These are phyloP conservation scores for Xylaria sp. DNA, from an alignment of 2,329 filamentous ascomycete species.

Conservation along the genomic window DNA sequence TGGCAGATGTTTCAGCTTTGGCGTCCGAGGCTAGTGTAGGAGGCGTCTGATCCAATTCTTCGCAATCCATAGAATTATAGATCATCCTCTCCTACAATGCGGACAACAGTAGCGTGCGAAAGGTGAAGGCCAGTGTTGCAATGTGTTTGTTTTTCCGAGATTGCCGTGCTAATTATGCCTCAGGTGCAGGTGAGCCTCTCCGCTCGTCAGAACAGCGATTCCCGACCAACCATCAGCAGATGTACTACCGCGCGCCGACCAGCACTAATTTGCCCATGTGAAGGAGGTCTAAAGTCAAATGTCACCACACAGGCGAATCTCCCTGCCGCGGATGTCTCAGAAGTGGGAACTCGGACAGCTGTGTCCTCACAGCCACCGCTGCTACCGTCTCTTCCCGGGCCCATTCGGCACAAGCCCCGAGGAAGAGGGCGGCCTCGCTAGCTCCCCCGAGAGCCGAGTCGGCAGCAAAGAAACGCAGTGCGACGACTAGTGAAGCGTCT, in stretches of 20 bases:
- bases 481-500: not conserved
- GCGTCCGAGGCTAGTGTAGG: not conserved
- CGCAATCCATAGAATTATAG: not conserved
- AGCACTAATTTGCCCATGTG: not conserved
- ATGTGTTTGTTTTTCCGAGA: not conserved
- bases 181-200: conserved; percentile 23
- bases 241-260: not conserved
- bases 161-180: conserved; percentile 1
- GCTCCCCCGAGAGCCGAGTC: not conserved
- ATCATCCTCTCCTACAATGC: conserved; percentile 6
- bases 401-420: not conserved
- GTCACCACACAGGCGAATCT: conserved; percentile 21
- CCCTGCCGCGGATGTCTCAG: conserved; percentile 24
- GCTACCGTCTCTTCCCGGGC: not conserved
- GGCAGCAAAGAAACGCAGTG: not conserved
- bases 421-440: not conserved
- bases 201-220: not conserved
- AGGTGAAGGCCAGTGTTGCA: conserved; percentile 11
- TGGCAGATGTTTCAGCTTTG: conserved; percentile 10
- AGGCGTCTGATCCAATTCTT: not conserved
- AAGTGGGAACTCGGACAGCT: conserved; percentile 19
- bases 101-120: conserved; percentile 28
- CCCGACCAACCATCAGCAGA: conserved; percentile 11
- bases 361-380: conserved; percentile 21
- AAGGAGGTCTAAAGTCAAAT: conserved; percentile 27